phyloP scores from a whole-genome alignment of 495 filamentous ascomycete genomes.

The Aspergillus incahuasiensis region DNA sequence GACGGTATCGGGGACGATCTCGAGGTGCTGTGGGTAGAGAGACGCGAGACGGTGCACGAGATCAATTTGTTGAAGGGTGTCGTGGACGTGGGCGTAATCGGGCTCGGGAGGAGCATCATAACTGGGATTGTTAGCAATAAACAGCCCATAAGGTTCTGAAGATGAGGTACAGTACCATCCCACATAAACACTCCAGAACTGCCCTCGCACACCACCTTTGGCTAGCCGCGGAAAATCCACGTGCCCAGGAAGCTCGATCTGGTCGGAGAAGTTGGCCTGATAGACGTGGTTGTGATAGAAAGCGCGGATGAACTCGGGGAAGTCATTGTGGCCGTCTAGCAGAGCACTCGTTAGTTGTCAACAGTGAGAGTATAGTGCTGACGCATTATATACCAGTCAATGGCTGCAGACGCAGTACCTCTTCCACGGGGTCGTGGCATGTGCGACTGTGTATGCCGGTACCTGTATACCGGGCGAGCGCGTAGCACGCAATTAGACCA shows the following conservation, averaged over 20 bases:
- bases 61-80: slow-evolving; percentile 13
- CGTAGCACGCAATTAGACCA: not conserved
- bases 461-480: not conserved
- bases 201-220: slow-evolving; percentile 51
- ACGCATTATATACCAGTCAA: slow-evolving; percentile 9
- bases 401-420: slow-evolving; percentile 8
- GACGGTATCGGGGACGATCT: not conserved
- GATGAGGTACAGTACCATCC: slow-evolving; percentile 46
- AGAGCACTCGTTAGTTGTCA: slow-evolving; percentile 4
- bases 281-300: slow-evolving; percentile 76
- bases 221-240: slow-evolving; percentile 71
- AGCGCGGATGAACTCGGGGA: slow-evolving; percentile 68
- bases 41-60: slow-evolving; percentile 10
- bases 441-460: not conserved
- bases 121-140: slow-evolving; percentile 31
- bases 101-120: not conserved
- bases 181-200: slow-evolving; percentile 90
- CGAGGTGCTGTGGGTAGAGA: slow-evolving; percentile 4
- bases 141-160: slow-evolving; percentile 60
- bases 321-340: slow-evolving; percentile 90
- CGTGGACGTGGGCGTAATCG: slow-evolving; percentile 5
- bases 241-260: slow-evolving; percentile 71
- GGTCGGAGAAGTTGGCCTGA: slow-evolving; percentile 31
- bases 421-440: slow-evolving; percentile 1
- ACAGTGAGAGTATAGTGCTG: too few relatives aligned